Evolutionary conservation across 495 filamentous ascomycete genomes (phyloP), one percentile per base, ranked within the genome.

Genomic region (Hyaloscypha finlandica): DNA sequence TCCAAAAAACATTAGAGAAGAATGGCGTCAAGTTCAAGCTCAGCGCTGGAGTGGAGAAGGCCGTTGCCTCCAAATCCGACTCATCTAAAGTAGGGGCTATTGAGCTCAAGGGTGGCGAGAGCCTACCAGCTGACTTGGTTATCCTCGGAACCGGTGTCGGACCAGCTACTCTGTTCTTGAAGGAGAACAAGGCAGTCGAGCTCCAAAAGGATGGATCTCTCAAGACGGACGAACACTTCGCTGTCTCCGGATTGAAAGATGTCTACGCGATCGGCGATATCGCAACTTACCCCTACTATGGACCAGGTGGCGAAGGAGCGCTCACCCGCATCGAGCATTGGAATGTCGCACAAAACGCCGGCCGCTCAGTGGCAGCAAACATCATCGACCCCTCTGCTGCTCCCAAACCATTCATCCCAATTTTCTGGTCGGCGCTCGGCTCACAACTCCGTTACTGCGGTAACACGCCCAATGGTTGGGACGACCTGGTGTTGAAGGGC

Each of bases 181-280:
- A 85, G 67, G 84, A 87, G n/a, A 92, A 90, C 75, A 77, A 80
- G 29, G 79, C 83, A 9, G 72, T 96, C 37, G 72, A 83, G 20
- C 85, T 97, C 0, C 85, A 92, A 67, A 81, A 88, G 29, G 95
- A 99, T 73, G 92, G 92, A 14, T 95, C 92, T 6, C 62, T 99
- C 56, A 85, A 82, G 70, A 91, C 89, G 8, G 86, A 97, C 73
- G 88, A 92, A 68, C 78, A 85, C 63, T 97, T 94, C 78, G 81
- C 85, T 33, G 89, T 98, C 19, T 77, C 85, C 0, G 88, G 88
- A 3, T 76, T 93, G 1, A 83, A 89, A 59, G 88, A 92, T 72
- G 94, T 97, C 61, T 98, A 91, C 74, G 95, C 95, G 48, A 89
- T 99, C 68, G 95, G 95, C 59, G 95, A 99, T 75, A 98, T 99